Base-by-base conservation (phyloP, 176 grass and related monocot species). In the Oryza rufipogon region DNA sequence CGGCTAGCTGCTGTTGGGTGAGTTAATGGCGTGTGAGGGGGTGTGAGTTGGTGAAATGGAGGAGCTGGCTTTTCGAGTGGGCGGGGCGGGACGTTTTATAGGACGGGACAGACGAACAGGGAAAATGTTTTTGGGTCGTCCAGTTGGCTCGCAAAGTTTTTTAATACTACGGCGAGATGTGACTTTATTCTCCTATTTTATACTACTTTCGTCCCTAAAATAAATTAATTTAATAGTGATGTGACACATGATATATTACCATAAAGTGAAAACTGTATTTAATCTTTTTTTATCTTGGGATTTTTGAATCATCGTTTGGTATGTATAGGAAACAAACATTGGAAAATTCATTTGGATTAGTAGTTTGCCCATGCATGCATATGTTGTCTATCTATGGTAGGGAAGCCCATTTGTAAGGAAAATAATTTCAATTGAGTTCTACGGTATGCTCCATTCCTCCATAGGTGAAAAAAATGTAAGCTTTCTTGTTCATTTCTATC, bases 71-170 rank as follows among this genome's bases (percentile, higher is more conserved):
- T 82, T 72, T 73, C 15, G 67, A 46, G 26, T 7, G 39, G 75
- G 28, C 4, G 70, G 39, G n/a, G 74, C 2, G 77, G 77, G 38
- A 12, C 49, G 13, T 17, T 88, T 84, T 91, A 85, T 87, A 78
- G 86, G 36, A 52, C 72, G 3, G 67, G 46, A 76, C 32, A 14
- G 41, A 14, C 33, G 68, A 15, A 71, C 46, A 4, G 52, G 25
- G 17, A 61, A 79, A 80, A 80, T 61, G 67, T 73, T n/a, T 83
- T 64, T 39, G 60, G 73, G 20, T 77, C 25, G 58, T 60, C 78
- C 73, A 73, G 56, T 86, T 86, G 83, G 78, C 79, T 19, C 0
- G 2, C 22, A 46, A 70, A 81, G 52, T 66, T 83, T 60, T 81
- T 71, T 2, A 73, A 39, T 73, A 48, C 68, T 82, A 46, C 58